A percentile compares a stretch with the other conserved stretches of the same genome.
These are phyloP conservation scores for Sanghuangporus baumii DNA, from an alignment of 1,284 basidiomycete species.

Conservation along the genomic window DNA sequence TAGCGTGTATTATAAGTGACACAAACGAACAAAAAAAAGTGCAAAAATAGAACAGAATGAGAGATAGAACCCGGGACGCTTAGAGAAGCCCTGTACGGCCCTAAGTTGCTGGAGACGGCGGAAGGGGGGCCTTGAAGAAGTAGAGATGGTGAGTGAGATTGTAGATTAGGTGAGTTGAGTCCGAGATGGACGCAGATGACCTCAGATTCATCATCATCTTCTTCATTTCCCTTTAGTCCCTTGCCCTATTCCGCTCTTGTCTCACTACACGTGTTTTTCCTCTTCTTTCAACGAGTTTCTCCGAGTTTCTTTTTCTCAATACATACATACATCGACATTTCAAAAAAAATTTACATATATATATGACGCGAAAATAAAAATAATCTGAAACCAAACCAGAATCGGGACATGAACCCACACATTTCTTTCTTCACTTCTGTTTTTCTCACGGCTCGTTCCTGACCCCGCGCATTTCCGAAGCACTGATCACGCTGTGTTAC, in stretches of 20 bases:
- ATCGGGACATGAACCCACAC: no score
- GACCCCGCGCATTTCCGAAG: neutral
- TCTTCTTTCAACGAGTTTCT: neutral
- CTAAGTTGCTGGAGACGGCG: neutral
- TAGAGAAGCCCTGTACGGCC: neutral
- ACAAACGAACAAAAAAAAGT: neutral
- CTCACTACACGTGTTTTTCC: neutral
- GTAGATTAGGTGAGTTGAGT: neutral
- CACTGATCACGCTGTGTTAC: neutral
- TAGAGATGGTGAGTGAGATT: neutral
- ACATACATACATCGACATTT: no score
- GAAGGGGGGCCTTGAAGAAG: neutral
- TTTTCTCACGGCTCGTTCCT: neutral
- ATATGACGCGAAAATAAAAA: no score
- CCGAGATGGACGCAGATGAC: neutral
- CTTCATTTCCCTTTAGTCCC: neutral
- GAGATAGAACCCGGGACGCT: neutral
- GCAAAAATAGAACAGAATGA: neutral
- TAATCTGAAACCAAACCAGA: no score
- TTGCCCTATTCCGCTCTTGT: neutral
- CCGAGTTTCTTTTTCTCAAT: no score
- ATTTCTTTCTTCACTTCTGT: no score
- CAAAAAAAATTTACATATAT: no score
- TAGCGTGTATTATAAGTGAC: neutral
- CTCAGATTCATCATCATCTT: neutral